A percentile compares a stretch with the other conserved stretches of the same genome.
These are phyloP conservation scores for Globisporangium middletonii DNA, from an alignment of 352 stramenopile species.

Conservation along the genomic window DNA sequence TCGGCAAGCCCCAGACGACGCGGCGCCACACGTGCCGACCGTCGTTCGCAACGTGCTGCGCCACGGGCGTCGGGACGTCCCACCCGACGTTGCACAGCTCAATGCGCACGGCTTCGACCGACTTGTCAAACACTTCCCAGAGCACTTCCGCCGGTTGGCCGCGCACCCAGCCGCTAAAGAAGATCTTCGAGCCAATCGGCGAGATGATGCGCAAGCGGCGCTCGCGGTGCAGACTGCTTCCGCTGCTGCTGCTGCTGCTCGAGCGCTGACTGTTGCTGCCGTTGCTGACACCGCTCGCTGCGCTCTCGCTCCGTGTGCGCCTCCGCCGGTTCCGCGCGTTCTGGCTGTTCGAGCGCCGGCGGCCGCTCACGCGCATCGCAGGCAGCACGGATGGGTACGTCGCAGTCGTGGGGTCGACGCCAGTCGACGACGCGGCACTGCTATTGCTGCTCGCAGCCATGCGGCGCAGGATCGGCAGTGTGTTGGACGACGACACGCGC, in stretches of 20 bases:
- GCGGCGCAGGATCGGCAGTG: constrained; percentile 8
- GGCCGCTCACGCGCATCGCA: constrained; percentile 15
- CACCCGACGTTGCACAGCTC: constrained; percentile 85
- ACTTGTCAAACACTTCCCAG: constrained; percentile 72
- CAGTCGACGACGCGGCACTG: background rate
- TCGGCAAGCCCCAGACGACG: constrained; percentile 85
- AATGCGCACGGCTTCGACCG: constrained; percentile 67
- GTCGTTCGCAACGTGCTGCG: constrained; percentile 57
- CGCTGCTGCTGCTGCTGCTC: constrained; percentile 14
- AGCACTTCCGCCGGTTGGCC: constrained; percentile 71
- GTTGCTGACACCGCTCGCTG: constrained; percentile 16
- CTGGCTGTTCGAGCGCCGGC: constrained; percentile 26
- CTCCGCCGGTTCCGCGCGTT: constrained; percentile 21
- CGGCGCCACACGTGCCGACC: constrained; percentile 67
- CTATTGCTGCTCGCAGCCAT: background rate
- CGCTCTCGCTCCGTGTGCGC: constrained; percentile 32
- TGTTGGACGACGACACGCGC: constrained; percentile 9
- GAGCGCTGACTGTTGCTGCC: constrained; percentile 29
- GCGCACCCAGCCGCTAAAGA: constrained; percentile 62
- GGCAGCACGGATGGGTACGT: constrained; percentile 11
- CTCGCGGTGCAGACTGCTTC: constrained; percentile 10
- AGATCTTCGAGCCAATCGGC: constrained; percentile 37
- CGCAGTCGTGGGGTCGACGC: constrained; percentile 5
- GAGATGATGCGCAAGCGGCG: constrained; percentile 50
- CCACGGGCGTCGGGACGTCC: constrained; percentile 74